Evolutionary conservation across 208 protist species (phyloP).

Genomic region (Crithidia thermophila): DNA sequence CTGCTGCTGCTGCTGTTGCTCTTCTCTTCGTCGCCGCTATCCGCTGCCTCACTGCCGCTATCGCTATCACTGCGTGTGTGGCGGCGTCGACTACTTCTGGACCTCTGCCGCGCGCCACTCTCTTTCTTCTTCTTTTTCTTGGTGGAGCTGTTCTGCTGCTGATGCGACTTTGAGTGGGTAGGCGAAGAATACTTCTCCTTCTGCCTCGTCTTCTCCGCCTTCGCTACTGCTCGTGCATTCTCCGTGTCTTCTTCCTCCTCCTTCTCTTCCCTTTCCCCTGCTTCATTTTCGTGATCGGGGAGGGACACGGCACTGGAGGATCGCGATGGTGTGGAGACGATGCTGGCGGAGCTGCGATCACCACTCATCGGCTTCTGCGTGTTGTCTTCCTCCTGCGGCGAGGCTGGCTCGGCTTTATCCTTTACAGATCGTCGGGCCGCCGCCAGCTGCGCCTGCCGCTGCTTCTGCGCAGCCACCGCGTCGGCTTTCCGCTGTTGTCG

Average conservation of each 20-base stretch:
- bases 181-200: no score
- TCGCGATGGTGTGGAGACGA: conserved; percentile 10
- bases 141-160: background rate
- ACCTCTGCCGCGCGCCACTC: no score
- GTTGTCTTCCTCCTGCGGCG: conserved; percentile 27
- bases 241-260: no score
- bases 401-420: conserved; percentile 1
- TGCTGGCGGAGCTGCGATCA: conserved; percentile 15
- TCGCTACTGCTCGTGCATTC: no score
- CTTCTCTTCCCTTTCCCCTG: no score
- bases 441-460: conserved; percentile 4
- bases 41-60: no score
- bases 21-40: background rate
- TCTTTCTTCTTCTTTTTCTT: no score
- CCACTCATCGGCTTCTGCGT: conserved; percentile 31
- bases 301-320: background rate
- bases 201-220: no score
- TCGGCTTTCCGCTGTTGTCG: background rate
- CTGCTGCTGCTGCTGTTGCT: background rate
- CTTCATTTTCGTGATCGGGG: background rate
- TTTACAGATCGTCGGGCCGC: background rate
- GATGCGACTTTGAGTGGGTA: background rate
- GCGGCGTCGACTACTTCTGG: no score
- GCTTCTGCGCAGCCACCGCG: background rate
- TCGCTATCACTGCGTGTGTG: no score